Conservation (phyloP, 805 yeast species). For the Yarrowia phangngaensis region DNA sequence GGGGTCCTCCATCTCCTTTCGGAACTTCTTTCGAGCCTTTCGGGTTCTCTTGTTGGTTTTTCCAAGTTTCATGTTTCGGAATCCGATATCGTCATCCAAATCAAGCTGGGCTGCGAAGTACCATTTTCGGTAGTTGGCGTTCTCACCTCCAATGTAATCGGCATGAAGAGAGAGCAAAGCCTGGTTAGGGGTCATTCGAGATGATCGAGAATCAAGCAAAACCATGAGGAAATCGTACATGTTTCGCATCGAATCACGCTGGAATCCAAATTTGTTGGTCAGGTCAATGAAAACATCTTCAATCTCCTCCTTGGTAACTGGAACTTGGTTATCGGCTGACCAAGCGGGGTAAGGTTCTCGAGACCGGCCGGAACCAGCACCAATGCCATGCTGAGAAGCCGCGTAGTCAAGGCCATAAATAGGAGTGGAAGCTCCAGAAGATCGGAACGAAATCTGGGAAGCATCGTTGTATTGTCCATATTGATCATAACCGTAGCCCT, state of each 20-base stretch:
- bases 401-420: constrained; percentile 64
- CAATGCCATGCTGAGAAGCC: constrained; percentile 44
- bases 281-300: constrained; percentile 55
- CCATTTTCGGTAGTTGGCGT: constrained; percentile 88
- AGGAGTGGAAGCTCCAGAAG: constrained; percentile 94
- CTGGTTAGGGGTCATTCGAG: constrained; percentile 65
- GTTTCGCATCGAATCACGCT: constrained; percentile 68
- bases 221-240: constrained; percentile 77
- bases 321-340: constrained; percentile 89
- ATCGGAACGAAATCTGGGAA: constrained; percentile 69
- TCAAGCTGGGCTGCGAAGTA: constrained; percentile 81
- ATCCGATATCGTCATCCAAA: constrained; percentile 64
- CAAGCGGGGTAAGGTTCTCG: constrained; percentile 98
- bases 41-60: constrained; percentile 45
- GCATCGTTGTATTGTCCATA: constrained; percentile 30
- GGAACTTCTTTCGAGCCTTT: constrained; percentile 47
- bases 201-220: constrained; percentile 80
- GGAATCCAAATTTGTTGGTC: constrained; percentile 75
- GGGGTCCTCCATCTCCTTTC: constrained; percentile 45
- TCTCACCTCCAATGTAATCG: constrained; percentile 88
- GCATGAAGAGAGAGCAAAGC: constrained; percentile 79
- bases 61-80: constrained; percentile 54
- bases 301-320: constrained; percentile 67
- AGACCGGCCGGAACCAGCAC: constrained; percentile 50
- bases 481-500: constrained; percentile 27